Evolutionary conservation across 306 rosid genomes (phyloP).

Genomic region (Myrica gale): DNA sequence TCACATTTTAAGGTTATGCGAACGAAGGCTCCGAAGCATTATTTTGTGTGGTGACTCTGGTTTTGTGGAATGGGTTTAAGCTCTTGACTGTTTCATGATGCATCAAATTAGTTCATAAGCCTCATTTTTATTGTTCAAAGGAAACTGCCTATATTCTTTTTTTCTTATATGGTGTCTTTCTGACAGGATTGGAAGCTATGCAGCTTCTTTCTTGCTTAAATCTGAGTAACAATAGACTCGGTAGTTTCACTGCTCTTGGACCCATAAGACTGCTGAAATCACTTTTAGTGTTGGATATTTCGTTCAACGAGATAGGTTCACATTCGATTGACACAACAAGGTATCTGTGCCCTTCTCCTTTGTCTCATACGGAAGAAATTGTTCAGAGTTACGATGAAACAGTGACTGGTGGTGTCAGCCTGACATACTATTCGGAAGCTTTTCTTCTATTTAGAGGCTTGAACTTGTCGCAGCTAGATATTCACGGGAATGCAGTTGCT

Average conservation of each 20-base stretch:
- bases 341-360: constrained; percentile 70
- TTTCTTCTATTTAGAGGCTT: constrained; percentile 57
- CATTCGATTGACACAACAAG: constrained; percentile 70
- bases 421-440: constrained; percentile 63
- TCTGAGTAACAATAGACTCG: constrained; percentile 67
- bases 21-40: background rate
- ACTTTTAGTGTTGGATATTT: constrained; percentile 62
- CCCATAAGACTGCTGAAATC: constrained; percentile 63
- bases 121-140: background rate
- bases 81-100: constrained; percentile 7
- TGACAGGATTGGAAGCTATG: constrained; percentile 87
- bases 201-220: constrained; percentile 79
- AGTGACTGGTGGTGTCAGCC: constrained; percentile 28
- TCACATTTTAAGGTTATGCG: background rate
- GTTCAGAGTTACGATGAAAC: constrained; percentile 41
- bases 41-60: background rate
- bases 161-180: constrained; percentile 21
- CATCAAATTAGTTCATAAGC: background rate
- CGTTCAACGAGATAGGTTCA: constrained; percentile 67
- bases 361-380: constrained; percentile 64
- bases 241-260: constrained; percentile 67
- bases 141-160: constrained; percentile 17
- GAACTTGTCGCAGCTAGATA: constrained; percentile 59
- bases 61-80: background rate
- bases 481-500: constrained; percentile 54